Evolutionary conservation across 805 yeast species (phyloP), one percentile per base, ranked within the genome.

Genomic region (Candida methanosorbosa): DNA sequence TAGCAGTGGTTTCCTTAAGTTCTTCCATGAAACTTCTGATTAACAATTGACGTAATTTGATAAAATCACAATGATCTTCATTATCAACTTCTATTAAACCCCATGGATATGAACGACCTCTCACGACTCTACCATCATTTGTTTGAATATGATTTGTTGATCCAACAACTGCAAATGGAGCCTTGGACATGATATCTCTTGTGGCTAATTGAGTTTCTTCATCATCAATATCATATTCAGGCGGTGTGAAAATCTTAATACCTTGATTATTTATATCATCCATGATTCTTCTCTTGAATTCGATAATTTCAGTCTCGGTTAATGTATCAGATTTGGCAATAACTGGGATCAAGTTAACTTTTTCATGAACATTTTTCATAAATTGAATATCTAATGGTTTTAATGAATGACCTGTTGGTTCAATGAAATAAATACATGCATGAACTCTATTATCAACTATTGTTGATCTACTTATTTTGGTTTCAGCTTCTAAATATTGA

Each of bases 101-200:
- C 98, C 98, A 92, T 41, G 97, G 97, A 58, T 90, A 90, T 42
- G 74, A 66, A 63, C 98, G 82, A 46, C 95, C 97, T 59, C 97
- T 78, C 30, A 88, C 94, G 17, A 53, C 42, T 56, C 84, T 72
- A 28, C 96, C 96, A 52, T 83, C 92, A 29, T 70, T 56, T 30
- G 72, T 69, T 47, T 78, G 78, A 24, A 82, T 78, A 42, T 75
- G 77, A 39, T 65, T 63, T 17, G 92, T 83, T 17, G 97, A 85
- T 17, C 97, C 98, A 35, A 92, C 83, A 44, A 92, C 80, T 14
- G 98, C 97, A 63, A 85, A 90, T 31, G 99, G 99, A 42, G 85
- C 69, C 49, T 70, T 75, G 33, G 72, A 63, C 61, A 80, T 68
- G 45, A 92, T 72, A 39, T 78, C 80, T 39, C 69, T 68, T 33